These are phyloP conservation scores for Carex pumila DNA, from an alignment of 176 grass and related monocot genomes.

Conservation along the genomic window DNA sequence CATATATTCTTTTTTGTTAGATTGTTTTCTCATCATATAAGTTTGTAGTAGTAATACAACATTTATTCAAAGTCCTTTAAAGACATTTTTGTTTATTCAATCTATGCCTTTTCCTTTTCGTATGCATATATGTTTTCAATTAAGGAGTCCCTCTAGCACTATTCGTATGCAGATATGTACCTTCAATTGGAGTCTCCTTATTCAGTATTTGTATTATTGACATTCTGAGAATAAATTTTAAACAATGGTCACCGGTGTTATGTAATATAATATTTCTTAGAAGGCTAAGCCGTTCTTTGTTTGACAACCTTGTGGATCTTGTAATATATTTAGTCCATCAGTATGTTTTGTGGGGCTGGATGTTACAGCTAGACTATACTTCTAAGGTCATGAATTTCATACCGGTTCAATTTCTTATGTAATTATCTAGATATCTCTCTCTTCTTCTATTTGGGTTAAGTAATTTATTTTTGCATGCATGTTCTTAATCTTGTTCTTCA, in stretches of 20 bases:
- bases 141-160: background rate
- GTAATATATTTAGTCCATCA: background rate
- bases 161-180: background rate
- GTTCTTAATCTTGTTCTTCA: slow-evolving; percentile 7
- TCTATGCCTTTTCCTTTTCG: background rate
- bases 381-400: background rate
- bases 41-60: background rate
- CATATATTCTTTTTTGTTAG: slow-evolving; percentile 6
- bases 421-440: background rate
- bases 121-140: background rate
- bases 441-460: background rate
- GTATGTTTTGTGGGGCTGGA: background rate
- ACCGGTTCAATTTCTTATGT: background rate
- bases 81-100: background rate
- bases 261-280: background rate
- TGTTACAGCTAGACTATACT: background rate
- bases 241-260: background rate
- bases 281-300: background rate
- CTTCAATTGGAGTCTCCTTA: background rate
- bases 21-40: background rate
- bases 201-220: background rate
- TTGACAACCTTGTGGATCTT: background rate
- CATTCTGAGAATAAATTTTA: background rate
- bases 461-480: slow-evolving; percentile 35
- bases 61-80: background rate